Evolutionary conservation across 202 grass and related monocot species (phyloP), one percentile per base, ranked within the genome.

Genomic region (Hordeum pubiflorum): DNA sequence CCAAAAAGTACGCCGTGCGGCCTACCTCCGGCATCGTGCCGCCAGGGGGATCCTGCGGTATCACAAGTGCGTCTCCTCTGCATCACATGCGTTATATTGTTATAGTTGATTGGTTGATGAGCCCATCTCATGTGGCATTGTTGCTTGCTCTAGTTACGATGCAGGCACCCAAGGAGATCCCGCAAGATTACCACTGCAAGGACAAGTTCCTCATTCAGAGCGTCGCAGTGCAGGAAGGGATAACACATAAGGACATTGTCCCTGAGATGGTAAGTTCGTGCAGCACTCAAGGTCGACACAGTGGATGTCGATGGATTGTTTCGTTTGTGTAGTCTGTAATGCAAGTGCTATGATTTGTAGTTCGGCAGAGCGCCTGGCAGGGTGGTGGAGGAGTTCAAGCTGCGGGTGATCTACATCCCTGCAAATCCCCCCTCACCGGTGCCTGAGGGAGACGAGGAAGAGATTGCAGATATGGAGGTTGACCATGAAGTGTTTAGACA

Each of bases 371-470:
- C 24, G 85, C 55, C 86, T 20, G 89, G 85, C 29, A 95, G 88
- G 78, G 58, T 87, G 56, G 82, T 99, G 11, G 90, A 99, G 82
- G 96, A 99, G 74, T 90, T 85, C 75, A 99, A 99, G 79, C 18
- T 99, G 80, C 63, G 90, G 57, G 92, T 99, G 60, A 26, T 99
- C 80, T 99, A 99, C 69, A 81, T 99, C 75, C 89, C 89, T 81
- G 92, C 90, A 5, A 99, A 95, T 88, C 92, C 96, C 67, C 96
- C 96, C 21, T 99, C 96, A n/a, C 90, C 92, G 12, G 96, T 99
- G 39, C 90, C 96, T 36, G 96, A 99, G 87, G 96, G 90, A 80
- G 76, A 83, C 52, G 92, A 95, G 64, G 89, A 91, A 58, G 95
- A 94, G 22, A 71, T 65, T 68, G 82, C 66, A n/a, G 69, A 87